Conservation (phyloP, 805 yeast species). For the Spathaspora sp. region DNA sequence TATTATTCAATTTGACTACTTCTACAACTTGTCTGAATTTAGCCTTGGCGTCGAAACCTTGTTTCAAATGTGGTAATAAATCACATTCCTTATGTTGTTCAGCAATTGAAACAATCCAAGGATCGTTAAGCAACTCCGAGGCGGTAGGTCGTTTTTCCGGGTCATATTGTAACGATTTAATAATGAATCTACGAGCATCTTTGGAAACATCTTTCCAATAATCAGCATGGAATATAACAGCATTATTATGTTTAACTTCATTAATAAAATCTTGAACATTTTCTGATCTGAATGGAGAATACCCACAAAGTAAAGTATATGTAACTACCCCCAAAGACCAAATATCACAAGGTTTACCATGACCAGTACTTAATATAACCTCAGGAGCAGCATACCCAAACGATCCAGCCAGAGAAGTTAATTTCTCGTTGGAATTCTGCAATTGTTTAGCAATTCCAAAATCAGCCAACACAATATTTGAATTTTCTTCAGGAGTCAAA, state of each 20-base stretch:
- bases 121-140: conserved; percentile 56
- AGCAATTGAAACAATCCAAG: conserved; percentile 62
- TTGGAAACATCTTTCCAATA: conserved; percentile 82
- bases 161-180: conserved; percentile 63
- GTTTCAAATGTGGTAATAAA: conserved; percentile 75
- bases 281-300: conserved; percentile 87
- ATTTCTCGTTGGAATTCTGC: conserved; percentile 52
- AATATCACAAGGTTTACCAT: conserved; percentile 92
- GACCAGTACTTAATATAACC: conserved; percentile 75
- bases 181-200: conserved; percentile 78
- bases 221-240: conserved; percentile 80
- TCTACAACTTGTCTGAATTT: conserved; percentile 86
- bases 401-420: conserved; percentile 80
- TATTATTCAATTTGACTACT: conserved; percentile 75
- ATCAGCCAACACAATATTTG: conserved; percentile 85
- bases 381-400: conserved; percentile 98
- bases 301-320: conserved; percentile 86
- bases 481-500: conserved; percentile 47
- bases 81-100: conserved; percentile 52
- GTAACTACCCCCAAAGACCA: conserved; percentile 96
- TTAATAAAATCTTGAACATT: conserved; percentile 73
- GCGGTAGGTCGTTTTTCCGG: conserved; percentile 72
- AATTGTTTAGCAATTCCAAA: conserved; percentile 91
- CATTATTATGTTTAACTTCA: conserved; percentile 69
- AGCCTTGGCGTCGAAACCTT: conserved; percentile 78